Evolutionary conservation across 2,329 filamentous ascomycete species (phyloP).

Genomic region (Myrmaecium sp.): DNA sequence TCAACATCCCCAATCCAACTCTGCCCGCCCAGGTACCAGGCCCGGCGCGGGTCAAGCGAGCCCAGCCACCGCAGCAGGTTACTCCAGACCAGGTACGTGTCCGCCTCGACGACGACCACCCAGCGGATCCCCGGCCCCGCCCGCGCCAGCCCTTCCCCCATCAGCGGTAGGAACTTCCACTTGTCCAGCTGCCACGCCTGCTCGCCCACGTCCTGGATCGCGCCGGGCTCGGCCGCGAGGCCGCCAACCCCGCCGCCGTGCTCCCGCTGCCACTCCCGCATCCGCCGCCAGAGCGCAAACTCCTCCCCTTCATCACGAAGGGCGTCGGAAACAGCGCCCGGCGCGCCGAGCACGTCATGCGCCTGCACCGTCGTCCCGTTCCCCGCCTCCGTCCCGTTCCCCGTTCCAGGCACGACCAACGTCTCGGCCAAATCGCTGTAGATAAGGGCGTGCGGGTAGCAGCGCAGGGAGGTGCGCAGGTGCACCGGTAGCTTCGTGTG

Average conservation of each 20-base stretch:
- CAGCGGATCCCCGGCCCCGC: slow-evolving; percentile 19
- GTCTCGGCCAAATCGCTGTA: slow-evolving; percentile 44
- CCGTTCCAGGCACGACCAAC: too few species aligned
- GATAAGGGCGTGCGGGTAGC: slow-evolving; percentile 37
- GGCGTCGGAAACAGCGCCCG: too few species aligned
- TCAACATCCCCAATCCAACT: slow-evolving; percentile 26
- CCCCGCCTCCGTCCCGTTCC: too few species aligned
- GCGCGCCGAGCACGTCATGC: too few species aligned
- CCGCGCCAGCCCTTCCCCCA: slow-evolving; percentile 29
- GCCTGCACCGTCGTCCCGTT: too few species aligned
- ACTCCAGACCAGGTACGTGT: slow-evolving; percentile 20
- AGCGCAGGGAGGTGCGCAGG: slow-evolving; percentile 38
- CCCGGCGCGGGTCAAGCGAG: slow-evolving; percentile 20
- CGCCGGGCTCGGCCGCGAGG: too few species aligned
- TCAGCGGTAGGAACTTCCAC: slow-evolving; percentile 42
- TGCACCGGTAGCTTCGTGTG: slow-evolving; percentile 40
- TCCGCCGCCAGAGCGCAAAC: too few species aligned
- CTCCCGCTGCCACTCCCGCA: too few species aligned
- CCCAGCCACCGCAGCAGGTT: slow-evolving; percentile 24
- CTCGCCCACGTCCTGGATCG: too few species aligned
- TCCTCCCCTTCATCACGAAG: too few species aligned
- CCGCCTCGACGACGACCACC: slow-evolving; percentile 22
- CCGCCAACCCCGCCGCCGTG: too few species aligned
- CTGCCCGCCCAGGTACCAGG: slow-evolving; percentile 21
- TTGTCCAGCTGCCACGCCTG: slow-evolving; percentile 42